These are phyloP conservation scores for Candida maesae DNA, from an alignment of 805 yeast species.

Conservation along the genomic window DNA sequence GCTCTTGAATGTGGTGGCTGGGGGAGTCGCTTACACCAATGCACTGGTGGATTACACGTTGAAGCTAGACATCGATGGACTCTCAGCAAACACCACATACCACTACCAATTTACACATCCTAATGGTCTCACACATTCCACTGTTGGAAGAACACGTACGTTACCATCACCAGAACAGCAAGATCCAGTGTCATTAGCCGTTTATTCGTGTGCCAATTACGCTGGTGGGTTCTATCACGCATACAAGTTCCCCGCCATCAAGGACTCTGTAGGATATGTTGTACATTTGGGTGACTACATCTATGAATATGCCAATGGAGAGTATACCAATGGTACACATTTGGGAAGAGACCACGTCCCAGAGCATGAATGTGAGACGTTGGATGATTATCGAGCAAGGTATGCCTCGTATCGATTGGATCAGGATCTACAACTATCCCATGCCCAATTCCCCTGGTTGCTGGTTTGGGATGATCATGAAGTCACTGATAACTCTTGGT, in stretches of 20 bases:
- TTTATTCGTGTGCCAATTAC: slow-evolving; percentile 26
- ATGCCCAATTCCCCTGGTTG: slow-evolving; percentile 24
- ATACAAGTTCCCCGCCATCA: slow-evolving; percentile 20
- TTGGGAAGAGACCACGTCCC: slow-evolving; percentile 22
- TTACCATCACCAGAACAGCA: slow-evolving; percentile 17
- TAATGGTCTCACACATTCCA: slow-evolving; percentile 5
- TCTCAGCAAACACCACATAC: slow-evolving; percentile 19
- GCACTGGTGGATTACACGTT: slow-evolving; percentile 21
- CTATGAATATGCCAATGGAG: slow-evolving; percentile 25
- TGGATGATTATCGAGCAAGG: slow-evolving; percentile 24
- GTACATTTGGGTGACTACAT: slow-evolving; percentile 28
- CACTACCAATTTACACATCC: slow-evolving; percentile 23
- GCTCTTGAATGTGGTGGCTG: neutral
- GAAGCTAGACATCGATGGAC: slow-evolving; percentile 19
- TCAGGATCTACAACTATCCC: slow-evolving; percentile 22
- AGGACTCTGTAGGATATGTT: slow-evolving; percentile 22
- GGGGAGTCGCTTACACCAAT: slow-evolving; percentile 7
- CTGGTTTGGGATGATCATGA: slow-evolving; percentile 30
- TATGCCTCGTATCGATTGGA: slow-evolving; percentile 23
- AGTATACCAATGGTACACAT: slow-evolving; percentile 23
- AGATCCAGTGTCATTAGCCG: slow-evolving; percentile 17
- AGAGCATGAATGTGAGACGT: slow-evolving; percentile 18
- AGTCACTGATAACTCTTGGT: slow-evolving; percentile 27
- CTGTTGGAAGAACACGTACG: slow-evolving; percentile 22
- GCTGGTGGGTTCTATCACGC: slow-evolving; percentile 27